Evolutionary conservation across 495 filamentous ascomycete species (phyloP).

Genomic region (Venustampulla echinocandica): DNA sequence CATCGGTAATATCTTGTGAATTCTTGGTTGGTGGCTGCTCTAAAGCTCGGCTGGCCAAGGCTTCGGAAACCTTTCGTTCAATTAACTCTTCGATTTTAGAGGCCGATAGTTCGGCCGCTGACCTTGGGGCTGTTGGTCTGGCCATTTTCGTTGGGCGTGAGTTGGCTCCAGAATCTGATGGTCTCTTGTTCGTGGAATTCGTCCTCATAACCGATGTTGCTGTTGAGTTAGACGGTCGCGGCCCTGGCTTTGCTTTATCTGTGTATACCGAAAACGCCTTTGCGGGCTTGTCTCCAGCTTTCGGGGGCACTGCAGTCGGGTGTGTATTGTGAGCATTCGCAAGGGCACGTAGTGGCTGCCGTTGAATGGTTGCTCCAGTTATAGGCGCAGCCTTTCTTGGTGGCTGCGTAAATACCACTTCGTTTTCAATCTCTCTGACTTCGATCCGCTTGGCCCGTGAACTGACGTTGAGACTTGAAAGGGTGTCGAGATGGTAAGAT

Average conservation of each 20-base stretch:
- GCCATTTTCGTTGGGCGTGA: slow-evolving; percentile 33
- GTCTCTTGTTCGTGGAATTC: slow-evolving; percentile 34
- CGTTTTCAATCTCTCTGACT: slow-evolving; percentile 87
- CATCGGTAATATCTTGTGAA: slow-evolving; percentile 57
- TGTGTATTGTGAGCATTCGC: slow-evolving; percentile 55
- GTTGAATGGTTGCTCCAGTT: slow-evolving; percentile 38
- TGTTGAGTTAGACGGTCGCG: slow-evolving; percentile 22
- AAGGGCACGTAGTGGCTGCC: slow-evolving; percentile 72
- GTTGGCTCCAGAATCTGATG: slow-evolving; percentile 28
- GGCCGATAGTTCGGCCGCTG: slow-evolving; percentile 48
- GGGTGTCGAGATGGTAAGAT: slow-evolving; percentile 87
- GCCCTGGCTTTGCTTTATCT: slow-evolving; percentile 48
- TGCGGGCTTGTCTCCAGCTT: slow-evolving; percentile 57
- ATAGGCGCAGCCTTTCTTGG: slow-evolving; percentile 44
- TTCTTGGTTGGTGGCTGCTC: slow-evolving; percentile 37
- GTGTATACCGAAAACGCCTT: slow-evolving; percentile 80
- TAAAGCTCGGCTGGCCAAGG: slow-evolving; percentile 62
- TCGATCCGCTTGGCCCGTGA: slow-evolving; percentile 96
- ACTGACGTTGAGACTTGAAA: slow-evolving; percentile 90
- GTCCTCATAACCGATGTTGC: slow-evolving; percentile 31
- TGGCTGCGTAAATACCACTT: slow-evolving; percentile 70
- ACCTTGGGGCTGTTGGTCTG: slow-evolving; percentile 26
- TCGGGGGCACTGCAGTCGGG: slow-evolving; percentile 43
- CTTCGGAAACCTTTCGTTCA: slow-evolving; percentile 81
- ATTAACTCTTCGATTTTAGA: slow-evolving; percentile 86